phyloP scores from a whole-genome alignment of 2,329 filamentous ascomycete species.

The Colletotrichum somersetense region DNA sequence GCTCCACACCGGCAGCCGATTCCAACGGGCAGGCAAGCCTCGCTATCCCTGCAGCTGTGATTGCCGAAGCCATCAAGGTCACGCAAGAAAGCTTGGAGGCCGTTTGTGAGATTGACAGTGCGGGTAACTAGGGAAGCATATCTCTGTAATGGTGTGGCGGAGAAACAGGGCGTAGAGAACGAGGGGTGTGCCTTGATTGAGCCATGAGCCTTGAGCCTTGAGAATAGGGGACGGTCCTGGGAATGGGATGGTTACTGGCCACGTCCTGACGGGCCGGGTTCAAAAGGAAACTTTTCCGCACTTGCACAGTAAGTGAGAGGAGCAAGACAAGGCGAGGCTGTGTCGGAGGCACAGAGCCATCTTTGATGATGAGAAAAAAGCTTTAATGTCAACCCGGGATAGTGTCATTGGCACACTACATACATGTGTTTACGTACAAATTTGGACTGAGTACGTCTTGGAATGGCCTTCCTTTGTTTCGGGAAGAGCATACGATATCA shows the following conservation, averaged over 20 bases:
- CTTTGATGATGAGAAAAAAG: constrained; percentile 2
- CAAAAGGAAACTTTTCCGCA: neutral
- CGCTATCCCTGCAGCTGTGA: constrained; percentile 69
- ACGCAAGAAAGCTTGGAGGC: constrained; percentile 70
- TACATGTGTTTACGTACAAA: constrained; percentile 17
- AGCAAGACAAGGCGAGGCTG: neutral
- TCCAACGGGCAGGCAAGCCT: constrained; percentile 54
- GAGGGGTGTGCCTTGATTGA: neutral
- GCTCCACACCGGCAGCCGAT: constrained; percentile 31
- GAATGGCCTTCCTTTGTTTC: neutral
- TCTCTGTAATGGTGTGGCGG: neutral
- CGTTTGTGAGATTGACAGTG: constrained; percentile 56
- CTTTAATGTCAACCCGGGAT: constrained; percentile 12
- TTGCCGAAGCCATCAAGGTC: constrained; percentile 72
- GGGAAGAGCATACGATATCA: constrained; percentile 26
- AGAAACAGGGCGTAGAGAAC: neutral
- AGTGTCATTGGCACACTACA: constrained; percentile 11
- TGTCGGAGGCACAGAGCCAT: neutral
- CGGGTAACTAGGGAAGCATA: neutral
- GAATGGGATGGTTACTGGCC: neutral
- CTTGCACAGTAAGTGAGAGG: neutral
- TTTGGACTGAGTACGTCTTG: constrained; percentile 12
- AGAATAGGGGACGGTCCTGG: neutral
- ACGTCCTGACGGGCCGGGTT: neutral
- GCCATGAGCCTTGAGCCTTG: neutral